Conservation (phyloP, 2,329 filamentous ascomycete genomes). For the Exophiala lecanii-corni region DNA sequence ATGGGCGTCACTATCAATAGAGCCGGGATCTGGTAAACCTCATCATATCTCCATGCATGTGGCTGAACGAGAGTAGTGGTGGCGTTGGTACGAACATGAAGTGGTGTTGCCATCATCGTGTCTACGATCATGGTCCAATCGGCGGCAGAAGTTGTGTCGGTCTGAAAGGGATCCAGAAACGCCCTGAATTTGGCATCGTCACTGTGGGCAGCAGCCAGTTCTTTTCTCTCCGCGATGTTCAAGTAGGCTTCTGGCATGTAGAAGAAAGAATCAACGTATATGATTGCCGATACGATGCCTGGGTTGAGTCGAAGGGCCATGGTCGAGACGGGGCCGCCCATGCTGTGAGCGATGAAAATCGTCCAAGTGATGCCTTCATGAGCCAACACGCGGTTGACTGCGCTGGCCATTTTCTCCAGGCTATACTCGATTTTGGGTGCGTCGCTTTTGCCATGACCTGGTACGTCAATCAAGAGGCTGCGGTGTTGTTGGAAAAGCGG, state of each 20-base stretch:
- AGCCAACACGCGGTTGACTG: constrained; percentile 2
- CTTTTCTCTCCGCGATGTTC: not conserved
- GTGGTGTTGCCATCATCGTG: constrained; percentile 4
- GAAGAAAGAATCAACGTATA: constrained; percentile 17
- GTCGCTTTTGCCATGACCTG: constrained; percentile 11
- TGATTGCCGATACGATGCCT: not conserved
- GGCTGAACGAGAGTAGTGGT: constrained; percentile 7
- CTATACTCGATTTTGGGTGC: constrained; percentile 4
- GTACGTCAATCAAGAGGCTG: constrained; percentile 8
- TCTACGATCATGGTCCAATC: not conserved
- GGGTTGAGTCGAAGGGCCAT: constrained; percentile 10
- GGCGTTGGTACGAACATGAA: constrained; percentile 9
- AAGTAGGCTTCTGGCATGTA: constrained; percentile 10
- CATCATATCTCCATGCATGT: not conserved
- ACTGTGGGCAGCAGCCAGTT: not conserved
- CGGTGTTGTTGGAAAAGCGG: not conserved
- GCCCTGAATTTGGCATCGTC: constrained; percentile 2
- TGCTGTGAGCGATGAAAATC: constrained; percentile 10
- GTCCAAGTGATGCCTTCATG: not conserved
- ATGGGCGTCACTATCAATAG: constrained; percentile 1
- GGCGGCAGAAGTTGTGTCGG: not conserved
- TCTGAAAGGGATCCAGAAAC: not conserved
- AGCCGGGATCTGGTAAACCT: constrained; percentile 8
- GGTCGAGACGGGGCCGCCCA: constrained; percentile 12
- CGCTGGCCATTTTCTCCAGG: constrained; percentile 3